Base-by-base conservation (phyloP, 2,329 filamentous ascomycete species). In the Aureobasidium leucospermi region DNA sequence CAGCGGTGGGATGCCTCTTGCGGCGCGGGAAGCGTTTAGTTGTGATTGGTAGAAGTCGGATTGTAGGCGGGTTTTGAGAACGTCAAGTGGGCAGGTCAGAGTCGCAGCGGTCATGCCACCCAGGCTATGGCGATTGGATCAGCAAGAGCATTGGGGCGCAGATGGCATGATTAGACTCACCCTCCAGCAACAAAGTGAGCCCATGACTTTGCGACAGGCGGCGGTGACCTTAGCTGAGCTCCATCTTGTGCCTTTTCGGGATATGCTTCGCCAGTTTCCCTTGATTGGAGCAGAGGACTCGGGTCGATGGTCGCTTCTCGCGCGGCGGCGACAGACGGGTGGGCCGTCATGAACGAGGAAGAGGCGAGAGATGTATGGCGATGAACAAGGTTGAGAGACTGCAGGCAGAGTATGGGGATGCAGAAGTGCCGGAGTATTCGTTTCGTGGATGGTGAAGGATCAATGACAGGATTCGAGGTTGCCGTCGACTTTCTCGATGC, bases 11-110 rank as follows among this genome's bases (percentile, higher is more conserved):
- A 80, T 69, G 11, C 78, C 78, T 58, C 81, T 78, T 42, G 85
- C 81, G n/a, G 82, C 77, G 52, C 88, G 83, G 8, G 84, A 81
- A 15, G 86, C 83, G 32, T 81, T 81, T 47, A 96, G 81, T 73
- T 96, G 89, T 8, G 85, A 81, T 72, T 96, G 90, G 79, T 96
- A 96, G 72, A 95, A 95, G 70, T 96, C 92, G 68, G 90, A 95
- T 73, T 97, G 93, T 3, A 97, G 80, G 38, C 93, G 85, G 10
- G 93, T 97, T 74, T 96, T 96, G 53, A 97, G 82, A 34, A 96
- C 92, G 70, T 96, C 93, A 61, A 97, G 87, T 23, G 93, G 93
- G 8, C 90, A 91, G 1, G 93, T 96, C n/a, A 96, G 76, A n/a
- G 89, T 86, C 28, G 93, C 89, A 10, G 93, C 87, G 16, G 90